phyloP scores from a whole-genome alignment of 192 early-diverging fungal genomes.

The Entrophospora sp. region DNA sequence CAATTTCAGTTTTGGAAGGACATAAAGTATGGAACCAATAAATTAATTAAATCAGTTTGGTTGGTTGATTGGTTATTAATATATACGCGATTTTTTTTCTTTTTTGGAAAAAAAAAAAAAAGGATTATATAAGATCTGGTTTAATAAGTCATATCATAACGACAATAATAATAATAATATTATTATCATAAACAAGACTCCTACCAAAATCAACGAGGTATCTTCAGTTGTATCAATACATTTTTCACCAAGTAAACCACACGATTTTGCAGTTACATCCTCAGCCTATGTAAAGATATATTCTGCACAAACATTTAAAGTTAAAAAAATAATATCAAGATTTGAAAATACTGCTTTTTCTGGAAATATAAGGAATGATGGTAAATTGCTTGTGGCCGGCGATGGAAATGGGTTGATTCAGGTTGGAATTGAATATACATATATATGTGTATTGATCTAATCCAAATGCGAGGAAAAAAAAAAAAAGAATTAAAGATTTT shows the following conservation, averaged over 20 bases:
- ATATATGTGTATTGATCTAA: no score
- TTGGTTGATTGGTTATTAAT: not conserved
- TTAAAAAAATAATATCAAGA: slow-evolving; percentile 86
- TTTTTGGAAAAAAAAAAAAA: not conserved
- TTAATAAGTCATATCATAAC: slow-evolving; percentile 56
- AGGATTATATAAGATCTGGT: slow-evolving; percentile 84
- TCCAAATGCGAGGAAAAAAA: no score
- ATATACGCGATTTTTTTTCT: not conserved
- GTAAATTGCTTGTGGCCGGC: slow-evolving; percentile 87
- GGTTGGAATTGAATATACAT: not conserved
- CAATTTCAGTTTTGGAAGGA: slow-evolving; percentile 59
- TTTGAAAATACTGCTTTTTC: slow-evolving; percentile 85
- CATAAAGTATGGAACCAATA: slow-evolving; percentile 46
- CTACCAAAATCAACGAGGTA: slow-evolving; percentile 80
- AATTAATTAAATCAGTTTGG: not conserved
- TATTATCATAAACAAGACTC: slow-evolving; percentile 47
- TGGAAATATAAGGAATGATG: slow-evolving; percentile 73
- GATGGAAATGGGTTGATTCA: slow-evolving; percentile 86
- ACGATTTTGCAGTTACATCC: slow-evolving; percentile 85
- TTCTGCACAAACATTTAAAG: slow-evolving; percentile 66
- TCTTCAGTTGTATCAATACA: slow-evolving; percentile 73
- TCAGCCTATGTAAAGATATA: slow-evolving; percentile 91
- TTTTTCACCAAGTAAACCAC: slow-evolving; percentile 70
- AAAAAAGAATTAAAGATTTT: not conserved
- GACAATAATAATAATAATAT: no score